These are phyloP conservation scores for Vigna trinervia DNA, from an alignment of 306 rosid species.

Conservation along the genomic window DNA sequence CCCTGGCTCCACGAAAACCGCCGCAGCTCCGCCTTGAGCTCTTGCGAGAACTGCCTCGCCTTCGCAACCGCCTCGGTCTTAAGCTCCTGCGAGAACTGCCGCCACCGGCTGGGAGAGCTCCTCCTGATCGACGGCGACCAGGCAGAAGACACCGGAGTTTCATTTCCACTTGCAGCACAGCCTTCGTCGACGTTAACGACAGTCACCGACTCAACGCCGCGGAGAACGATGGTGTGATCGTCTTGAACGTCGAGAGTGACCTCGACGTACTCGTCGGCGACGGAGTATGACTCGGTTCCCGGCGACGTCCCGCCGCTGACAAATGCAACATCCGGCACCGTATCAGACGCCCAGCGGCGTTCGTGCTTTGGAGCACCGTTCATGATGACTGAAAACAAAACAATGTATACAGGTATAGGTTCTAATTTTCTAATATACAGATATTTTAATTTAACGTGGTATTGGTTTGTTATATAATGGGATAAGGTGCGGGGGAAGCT, in stretches of 20 bases:
- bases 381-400: conserved; percentile 45
- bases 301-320: conserved; percentile 64
- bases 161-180: conserved; percentile 31
- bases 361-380: conserved; percentile 55
- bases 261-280: conserved; percentile 79
- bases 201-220: conserved; percentile 84
- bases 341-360: conserved; percentile 83
- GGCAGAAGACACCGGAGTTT: conserved; percentile 58
- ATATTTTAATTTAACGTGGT: neutral
- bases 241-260: conserved; percentile 89
- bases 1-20: conserved; percentile 82
- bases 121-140: conserved; percentile 64
- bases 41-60: conserved; percentile 88
- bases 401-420: neutral
- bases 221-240: conserved; percentile 80
- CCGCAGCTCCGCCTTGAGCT: conserved; percentile 71
- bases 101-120: conserved; percentile 62
- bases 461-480: conserved; percentile 25
- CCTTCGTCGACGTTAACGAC: conserved; percentile 58
- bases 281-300: conserved; percentile 56
- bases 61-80: conserved; percentile 89
- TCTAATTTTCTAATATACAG: neutral
- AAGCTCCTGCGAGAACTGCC: conserved; percentile 88
- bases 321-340: conserved; percentile 52
- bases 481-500: conserved; percentile 8